phyloP scores from a whole-genome alignment of 345 rosid species.

The Camelina laxa region DNA sequence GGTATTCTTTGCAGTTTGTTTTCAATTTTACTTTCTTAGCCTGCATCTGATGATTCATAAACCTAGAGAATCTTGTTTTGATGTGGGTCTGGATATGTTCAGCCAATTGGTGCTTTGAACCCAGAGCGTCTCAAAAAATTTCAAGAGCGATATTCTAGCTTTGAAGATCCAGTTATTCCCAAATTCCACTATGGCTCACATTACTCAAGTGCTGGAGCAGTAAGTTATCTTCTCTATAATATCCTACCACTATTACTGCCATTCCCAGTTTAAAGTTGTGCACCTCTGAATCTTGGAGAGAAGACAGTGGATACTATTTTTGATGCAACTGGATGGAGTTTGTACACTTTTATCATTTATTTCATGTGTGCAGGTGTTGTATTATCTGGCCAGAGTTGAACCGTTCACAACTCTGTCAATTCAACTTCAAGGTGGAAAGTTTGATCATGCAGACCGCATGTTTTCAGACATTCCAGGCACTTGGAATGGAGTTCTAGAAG shows the following conservation, averaged over 20 bases:
- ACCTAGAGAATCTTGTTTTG: slow-evolving; percentile 25
- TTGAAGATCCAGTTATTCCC: slow-evolving; percentile 97
- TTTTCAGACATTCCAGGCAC: slow-evolving; percentile 90
- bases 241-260: slow-evolving; percentile 21
- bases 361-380: slow-evolving; percentile 70
- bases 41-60: slow-evolving; percentile 33
- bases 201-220: slow-evolving; percentile 98
- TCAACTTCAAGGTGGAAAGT: slow-evolving; percentile 99
- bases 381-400: slow-evolving; percentile 94
- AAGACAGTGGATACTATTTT: slow-evolving; percentile 6
- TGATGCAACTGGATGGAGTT: slow-evolving; percentile 21
- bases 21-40: slow-evolving; percentile 28
- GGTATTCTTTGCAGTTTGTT: slow-evolving; percentile 42
- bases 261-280: slow-evolving; percentile 16
- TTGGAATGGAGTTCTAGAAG: slow-evolving; percentile 97
- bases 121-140: slow-evolving; percentile 79
- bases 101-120: slow-evolving; percentile 98
- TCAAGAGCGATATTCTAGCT: slow-evolving; percentile 95
- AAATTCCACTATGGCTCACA: slow-evolving; percentile 99
- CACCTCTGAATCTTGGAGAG: slow-evolving; percentile 27
- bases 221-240: slow-evolving; percentile 51
- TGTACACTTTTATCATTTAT: slow-evolving; percentile 25
- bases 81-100: slow-evolving; percentile 46
- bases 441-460: slow-evolving; percentile 98
- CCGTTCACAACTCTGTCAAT: slow-evolving; percentile 96